phyloP scores from a whole-genome alignment of 176 grass and related monocot species.

The Triticum timopheevii region DNA sequence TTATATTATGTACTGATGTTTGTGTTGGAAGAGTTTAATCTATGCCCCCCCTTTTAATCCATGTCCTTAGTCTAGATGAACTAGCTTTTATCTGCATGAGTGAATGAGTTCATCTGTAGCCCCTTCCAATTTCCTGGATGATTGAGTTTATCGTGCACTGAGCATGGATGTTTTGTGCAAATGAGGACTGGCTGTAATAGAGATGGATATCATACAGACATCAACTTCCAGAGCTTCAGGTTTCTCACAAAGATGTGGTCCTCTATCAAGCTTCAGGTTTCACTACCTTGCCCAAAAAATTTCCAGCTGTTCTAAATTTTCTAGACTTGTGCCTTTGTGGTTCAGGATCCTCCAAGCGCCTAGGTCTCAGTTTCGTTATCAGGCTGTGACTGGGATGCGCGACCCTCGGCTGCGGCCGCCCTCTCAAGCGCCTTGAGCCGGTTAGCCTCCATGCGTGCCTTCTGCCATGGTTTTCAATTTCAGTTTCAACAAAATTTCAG shows the following conservation, averaged over 20 bases:
- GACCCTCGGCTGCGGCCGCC: constrained; percentile 37
- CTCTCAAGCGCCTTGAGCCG: constrained; percentile 74
- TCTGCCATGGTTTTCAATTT: too few relatives aligned
- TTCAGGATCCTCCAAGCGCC: too few relatives aligned
- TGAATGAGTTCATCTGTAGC: neutral
- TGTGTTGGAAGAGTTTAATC: too few relatives aligned
- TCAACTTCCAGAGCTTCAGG: neutral
- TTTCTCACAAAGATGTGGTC: too few relatives aligned
- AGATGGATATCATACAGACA: neutral
- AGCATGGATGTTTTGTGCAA: neutral
- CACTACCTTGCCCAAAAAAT: too few relatives aligned
- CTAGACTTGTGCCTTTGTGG: too few relatives aligned
- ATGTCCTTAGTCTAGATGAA: neutral
- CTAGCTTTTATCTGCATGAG: neutral
- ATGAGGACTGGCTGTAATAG: too few relatives aligned
- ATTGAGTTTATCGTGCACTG: neutral
- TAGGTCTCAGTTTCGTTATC: neutral
- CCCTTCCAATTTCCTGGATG: too few relatives aligned
- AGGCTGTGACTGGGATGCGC: constrained; percentile 31
- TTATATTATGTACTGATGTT: too few relatives aligned
- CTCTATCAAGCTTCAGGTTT: too few relatives aligned
- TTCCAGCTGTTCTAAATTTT: too few relatives aligned
- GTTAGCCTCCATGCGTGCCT: constrained; percentile 69
- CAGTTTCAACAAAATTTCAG: too few relatives aligned
- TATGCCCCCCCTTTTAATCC: neutral